Base-by-base conservation (phyloP, 176 grass and related monocot genomes). In the Raddia guianensis region DNA sequence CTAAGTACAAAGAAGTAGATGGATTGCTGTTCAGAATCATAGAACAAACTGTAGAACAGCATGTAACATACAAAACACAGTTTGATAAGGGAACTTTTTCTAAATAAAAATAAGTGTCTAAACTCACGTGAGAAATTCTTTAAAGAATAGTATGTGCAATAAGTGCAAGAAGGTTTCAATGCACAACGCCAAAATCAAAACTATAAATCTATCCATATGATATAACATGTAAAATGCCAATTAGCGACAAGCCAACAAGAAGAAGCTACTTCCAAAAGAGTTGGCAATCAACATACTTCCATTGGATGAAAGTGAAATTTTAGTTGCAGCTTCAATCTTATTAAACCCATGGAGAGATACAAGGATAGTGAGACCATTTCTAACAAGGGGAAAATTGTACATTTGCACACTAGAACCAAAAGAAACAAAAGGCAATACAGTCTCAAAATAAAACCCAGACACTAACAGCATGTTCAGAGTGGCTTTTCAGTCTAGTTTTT, bases 1-100 rank as follows among this genome's bases (percentile, higher is more conserved):
- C 94, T 97, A 74, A 77, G 63, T 50, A 32, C 16, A 84, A 75
- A 75, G 10, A 59, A 77, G 67, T 70, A 91, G 16, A 76, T 80
- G 16, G 11, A 66, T 75, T 87, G 33, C 37, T 50, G 6, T 80
- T 87, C 51, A 80, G 21, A 84, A 84, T 5, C 53, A 73, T 20
- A 37, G 59, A 79, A 42, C 16, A 75, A 72, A 73, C 37, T 72
- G 59, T 49, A 73, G 34, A 55, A 34, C 49, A 82, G 0, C 48
- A 63, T 63, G 8, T 14, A 14, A 11, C 19, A 11, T 83, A 66
- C 27, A 3, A n/a, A 47, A 70, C 40, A 52, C 6, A 54, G 35
- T 80, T 68, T 69, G 33, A 3, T 74, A 44, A 52, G 15, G 15
- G 12, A n/a, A 34, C 15, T 75, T 65, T 20, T 67, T 10, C 32